Percentiles rank a stretch among this genome's conserved stretches.
Evolutionary conservation across 2,329 filamentous ascomycete genomes (phyloP).

Genomic region (Pseudogymnoascus sp.): DNA sequence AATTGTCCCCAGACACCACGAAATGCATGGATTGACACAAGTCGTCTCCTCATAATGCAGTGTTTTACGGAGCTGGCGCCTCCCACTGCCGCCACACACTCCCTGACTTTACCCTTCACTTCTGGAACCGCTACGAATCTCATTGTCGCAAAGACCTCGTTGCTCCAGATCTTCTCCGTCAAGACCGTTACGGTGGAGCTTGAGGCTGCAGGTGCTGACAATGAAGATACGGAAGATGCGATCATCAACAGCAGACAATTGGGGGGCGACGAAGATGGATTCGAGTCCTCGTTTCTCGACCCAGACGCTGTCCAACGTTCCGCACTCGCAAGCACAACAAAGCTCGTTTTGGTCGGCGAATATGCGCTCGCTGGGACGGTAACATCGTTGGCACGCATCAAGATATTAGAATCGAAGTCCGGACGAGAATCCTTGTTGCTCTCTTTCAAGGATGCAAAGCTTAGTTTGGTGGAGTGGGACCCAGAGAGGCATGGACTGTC

Average conservation of each 20-base stretch:
- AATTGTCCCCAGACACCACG: neutral
- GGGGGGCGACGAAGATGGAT: conserved; percentile 50
- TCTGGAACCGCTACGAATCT: conserved; percentile 72
- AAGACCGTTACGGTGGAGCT: conserved; percentile 58
- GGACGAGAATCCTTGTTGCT: conserved; percentile 78
- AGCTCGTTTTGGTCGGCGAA: conserved; percentile 77
- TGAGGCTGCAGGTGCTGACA: conserved; percentile 17
- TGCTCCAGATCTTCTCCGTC: conserved; percentile 82
- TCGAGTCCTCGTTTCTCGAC: conserved; percentile 58
- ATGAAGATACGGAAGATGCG: conserved; percentile 32
- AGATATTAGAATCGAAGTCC: conserved; percentile 60
- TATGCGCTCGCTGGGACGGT: conserved; percentile 77
- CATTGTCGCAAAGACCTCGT: conserved; percentile 81
- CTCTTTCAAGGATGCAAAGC: conserved; percentile 81
- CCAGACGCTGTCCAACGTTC: conserved; percentile 53
- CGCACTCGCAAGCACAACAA: conserved; percentile 59
- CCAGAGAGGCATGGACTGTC: conserved; percentile 67
- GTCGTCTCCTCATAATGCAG: conserved; percentile 59
- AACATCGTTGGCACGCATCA: conserved; percentile 72
- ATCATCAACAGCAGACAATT: conserved; percentile 41
- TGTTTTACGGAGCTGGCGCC: conserved; percentile 94
- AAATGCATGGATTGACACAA: neutral
- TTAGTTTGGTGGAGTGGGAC: conserved; percentile 92
- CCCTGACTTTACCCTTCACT: conserved; percentile 68
- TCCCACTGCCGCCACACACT: conserved; percentile 89